Evolutionary conservation across 2,329 filamentous ascomycete genomes (phyloP).

Genomic region (Chaetoscypha palmicola): DNA sequence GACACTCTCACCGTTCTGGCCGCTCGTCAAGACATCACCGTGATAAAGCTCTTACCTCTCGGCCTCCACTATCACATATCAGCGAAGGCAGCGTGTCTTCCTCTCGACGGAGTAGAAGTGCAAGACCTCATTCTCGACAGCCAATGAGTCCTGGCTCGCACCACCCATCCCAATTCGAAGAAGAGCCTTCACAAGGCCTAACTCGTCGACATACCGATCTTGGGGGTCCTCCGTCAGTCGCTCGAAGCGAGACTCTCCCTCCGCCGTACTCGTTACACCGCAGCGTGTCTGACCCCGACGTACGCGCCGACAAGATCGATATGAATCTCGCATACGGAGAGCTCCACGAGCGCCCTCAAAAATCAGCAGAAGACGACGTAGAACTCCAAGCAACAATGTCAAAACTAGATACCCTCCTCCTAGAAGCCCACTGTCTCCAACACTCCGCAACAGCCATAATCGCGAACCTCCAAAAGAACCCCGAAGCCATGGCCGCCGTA

Average conservation of each 20-base stretch:
- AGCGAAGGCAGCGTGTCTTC: conserved; percentile 22
- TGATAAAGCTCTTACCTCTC: conserved; percentile 7
- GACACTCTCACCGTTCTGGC: conserved; percentile 27
- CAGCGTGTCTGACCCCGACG: conserved; percentile 24
- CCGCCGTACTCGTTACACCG: conserved; percentile 20
- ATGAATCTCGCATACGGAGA: conserved; percentile 90
- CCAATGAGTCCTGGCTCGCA: conserved; percentile 7
- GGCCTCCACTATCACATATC: conserved; percentile 22
- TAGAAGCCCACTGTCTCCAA: conserved; percentile 84
- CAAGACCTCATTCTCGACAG: conserved; percentile 17
- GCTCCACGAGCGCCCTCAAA: conserved; percentile 45
- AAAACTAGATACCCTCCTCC: conserved; percentile 68
- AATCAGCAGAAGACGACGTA: conserved; percentile 37
- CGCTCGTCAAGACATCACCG: conserved; percentile 19
- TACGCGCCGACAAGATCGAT: conserved; percentile 52
- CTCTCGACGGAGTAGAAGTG: conserved; percentile 20
- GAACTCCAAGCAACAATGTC: conserved; percentile 63
- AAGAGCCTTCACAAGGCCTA: conserved; percentile 19
- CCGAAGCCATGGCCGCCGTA: conserved; percentile 88
- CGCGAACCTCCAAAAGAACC: conserved; percentile 69
- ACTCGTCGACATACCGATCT: conserved; percentile 26
- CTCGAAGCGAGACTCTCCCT: conserved; percentile 13
- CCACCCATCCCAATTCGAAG: conserved; percentile 21
- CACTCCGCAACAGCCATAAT: conserved; percentile 80
- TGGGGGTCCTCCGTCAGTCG: conserved; percentile 7